Conservation (phyloP, 805 yeast genomes). For the Kluyveromyces aestuarii region DNA sequence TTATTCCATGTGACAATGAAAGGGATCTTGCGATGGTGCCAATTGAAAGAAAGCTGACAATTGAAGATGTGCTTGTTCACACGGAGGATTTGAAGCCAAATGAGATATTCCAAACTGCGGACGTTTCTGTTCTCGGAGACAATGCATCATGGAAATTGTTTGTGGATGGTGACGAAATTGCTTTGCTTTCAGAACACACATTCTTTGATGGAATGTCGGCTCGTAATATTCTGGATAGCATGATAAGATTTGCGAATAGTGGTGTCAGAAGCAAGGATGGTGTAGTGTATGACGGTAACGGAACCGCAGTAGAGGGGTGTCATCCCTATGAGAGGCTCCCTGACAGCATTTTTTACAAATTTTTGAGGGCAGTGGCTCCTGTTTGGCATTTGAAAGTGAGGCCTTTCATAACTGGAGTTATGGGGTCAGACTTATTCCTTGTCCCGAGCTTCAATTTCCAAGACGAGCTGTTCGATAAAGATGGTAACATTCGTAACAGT, state of each 20-base stretch:
- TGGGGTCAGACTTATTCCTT: neutral
- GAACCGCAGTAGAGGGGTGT: neutral
- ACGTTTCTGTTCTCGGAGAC: neutral
- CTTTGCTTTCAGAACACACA: neutral
- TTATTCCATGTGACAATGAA: neutral
- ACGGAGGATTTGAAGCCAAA: neutral
- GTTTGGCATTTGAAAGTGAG: neutral
- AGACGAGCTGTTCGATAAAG: neutral
- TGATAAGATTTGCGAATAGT: neutral
- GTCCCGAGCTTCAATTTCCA: neutral
- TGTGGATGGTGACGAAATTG: neutral
- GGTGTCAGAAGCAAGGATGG: neutral
- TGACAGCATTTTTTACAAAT: neutral
- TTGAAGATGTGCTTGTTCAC: neutral
- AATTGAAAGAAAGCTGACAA: neutral
- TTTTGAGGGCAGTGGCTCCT: neutral
- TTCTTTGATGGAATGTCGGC: slow-evolving; percentile 2
- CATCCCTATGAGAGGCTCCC: neutral
- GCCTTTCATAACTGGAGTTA: neutral
- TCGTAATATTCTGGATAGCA: neutral
- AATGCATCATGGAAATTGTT: neutral
- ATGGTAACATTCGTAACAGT: neutral
- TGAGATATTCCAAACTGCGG: neutral
- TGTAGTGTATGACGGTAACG: neutral
- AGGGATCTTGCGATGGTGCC: neutral